These are phyloP conservation scores for Colletotrichum sp. DNA, from an alignment of 2,329 filamentous ascomycete species.

Conservation along the genomic window DNA sequence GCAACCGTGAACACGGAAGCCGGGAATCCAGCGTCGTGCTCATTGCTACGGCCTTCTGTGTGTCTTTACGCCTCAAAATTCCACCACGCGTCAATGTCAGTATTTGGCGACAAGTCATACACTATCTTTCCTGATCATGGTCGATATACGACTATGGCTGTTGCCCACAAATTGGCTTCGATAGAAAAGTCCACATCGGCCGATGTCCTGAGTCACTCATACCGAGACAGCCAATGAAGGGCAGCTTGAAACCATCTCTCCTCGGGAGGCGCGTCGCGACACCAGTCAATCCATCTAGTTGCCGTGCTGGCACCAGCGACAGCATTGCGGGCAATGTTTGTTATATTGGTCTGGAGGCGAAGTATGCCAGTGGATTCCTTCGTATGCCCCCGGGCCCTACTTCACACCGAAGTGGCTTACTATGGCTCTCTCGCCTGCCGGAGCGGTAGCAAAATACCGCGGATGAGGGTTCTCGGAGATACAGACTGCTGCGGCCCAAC, in stretches of 20 bases:
- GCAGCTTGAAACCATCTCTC: rapidly evolving
- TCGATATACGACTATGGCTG: too few species aligned
- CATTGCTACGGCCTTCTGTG: too few species aligned
- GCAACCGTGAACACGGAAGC: too few species aligned
- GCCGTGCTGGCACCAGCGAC: too few species aligned
- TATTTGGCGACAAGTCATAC: rapidly evolving
- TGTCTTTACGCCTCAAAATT: too few species aligned
- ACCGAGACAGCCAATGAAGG: background rate
- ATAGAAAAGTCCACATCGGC: too few species aligned
- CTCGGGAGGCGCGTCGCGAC: background rate
- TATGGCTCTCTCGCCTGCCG: background rate
- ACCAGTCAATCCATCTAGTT: rapidly evolving
- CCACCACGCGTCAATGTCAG: rapidly evolving
- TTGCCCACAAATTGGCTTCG: too few species aligned
- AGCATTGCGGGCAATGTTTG: background rate
- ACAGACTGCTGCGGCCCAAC: background rate
- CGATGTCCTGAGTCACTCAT: background rate
- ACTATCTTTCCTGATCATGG: rapidly evolving
- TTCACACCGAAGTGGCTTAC: background rate
- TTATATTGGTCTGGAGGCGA: rapidly evolving
- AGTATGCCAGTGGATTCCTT: background rate
- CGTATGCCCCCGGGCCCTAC: background rate
- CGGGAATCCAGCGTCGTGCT: rapidly evolving
- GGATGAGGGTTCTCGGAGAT: background rate
- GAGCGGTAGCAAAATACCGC: background rate